Evolutionary conservation across 768 basidiomycete genomes (phyloP).

Genomic region (Phanerochaete sordida): DNA sequence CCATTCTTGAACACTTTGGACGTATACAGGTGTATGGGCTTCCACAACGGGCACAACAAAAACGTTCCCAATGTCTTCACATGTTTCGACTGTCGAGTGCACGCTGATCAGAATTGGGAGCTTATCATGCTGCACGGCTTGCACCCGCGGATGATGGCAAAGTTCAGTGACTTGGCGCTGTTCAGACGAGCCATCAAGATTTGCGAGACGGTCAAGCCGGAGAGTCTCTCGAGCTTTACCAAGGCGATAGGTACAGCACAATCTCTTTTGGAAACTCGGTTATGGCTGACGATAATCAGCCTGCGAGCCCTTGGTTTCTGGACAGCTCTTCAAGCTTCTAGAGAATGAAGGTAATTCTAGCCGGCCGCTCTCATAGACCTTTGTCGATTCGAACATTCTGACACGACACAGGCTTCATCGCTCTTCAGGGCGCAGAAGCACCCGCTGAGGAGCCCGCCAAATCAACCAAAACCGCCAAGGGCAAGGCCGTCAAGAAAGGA

Average conservation of each 20-base stretch:
- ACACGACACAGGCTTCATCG: slow-evolving; percentile 53
- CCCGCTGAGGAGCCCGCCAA: slow-evolving; percentile 44
- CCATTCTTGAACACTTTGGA: background rate
- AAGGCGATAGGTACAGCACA: slow-evolving; percentile 53
- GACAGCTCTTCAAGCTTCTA: slow-evolving; percentile 63
- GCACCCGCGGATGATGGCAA: slow-evolving; percentile 56
- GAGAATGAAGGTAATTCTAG: slow-evolving; percentile 59
- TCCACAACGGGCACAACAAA: slow-evolving; percentile 54
- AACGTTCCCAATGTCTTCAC: slow-evolving; percentile 58
- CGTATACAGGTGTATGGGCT: slow-evolving; percentile 58
- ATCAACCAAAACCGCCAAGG: slow-evolving; percentile 36
- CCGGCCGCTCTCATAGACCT: background rate
- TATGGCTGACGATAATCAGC: slow-evolving; percentile 30
- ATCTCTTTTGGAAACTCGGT: background rate
- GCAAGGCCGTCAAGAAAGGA: slow-evolving; percentile 37
- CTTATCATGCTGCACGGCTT: slow-evolving; percentile 54
- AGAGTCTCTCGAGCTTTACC: slow-evolving; percentile 48
- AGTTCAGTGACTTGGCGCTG: slow-evolving; percentile 65
- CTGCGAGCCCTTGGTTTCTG: slow-evolving; percentile 49
- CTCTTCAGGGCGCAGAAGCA: slow-evolving; percentile 41
- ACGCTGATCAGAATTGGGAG: slow-evolving; percentile 64
- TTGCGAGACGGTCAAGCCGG: slow-evolving; percentile 45
- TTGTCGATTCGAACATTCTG: background rate
- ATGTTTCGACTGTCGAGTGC: slow-evolving; percentile 77
- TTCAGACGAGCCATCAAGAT: slow-evolving; percentile 72